Base-by-base conservation (phyloP, 768 basidiomycete genomes). In the Daedaleopsis sinensis region DNA sequence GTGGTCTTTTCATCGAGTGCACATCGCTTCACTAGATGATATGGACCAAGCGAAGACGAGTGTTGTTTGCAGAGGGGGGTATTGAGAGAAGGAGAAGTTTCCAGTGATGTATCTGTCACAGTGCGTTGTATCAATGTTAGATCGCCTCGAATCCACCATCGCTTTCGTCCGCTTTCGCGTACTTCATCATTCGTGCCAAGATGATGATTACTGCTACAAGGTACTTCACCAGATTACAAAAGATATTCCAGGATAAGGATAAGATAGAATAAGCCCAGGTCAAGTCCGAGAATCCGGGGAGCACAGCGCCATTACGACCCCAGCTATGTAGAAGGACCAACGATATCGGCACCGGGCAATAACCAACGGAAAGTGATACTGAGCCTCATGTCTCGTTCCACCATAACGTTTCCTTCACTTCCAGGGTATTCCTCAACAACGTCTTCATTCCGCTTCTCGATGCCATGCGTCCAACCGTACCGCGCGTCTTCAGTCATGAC, bases 351-450 rank as follows among this genome's bases (percentile, higher is more conserved):
- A 0, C 93, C 94, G 18, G 87, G 85, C 16, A 93, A 81, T 64
- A 96, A 75, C 91, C 93, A 94, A 55, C 94, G 81, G 71, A 93
- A 89, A 8, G 94, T 98, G 53, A 96, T 80, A 70, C 93, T 96
- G 65, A 96, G 76, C 56, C 89, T 80, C 35, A 79, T 72, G 5
- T 80, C 80, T 52, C 91, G 78, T 59, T 78, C 73, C 11, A 89
- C 74, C 78, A 83, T 79, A 39, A 63, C 37, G 63, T 57, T n/a
- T 21, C 35, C 18, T 12, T 46, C 24, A 27, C 47, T 59, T 16
- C 57, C 70, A 35, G 59, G 67, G 10, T 67, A 68, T 8, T 52
- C 63, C 69, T 79, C 74, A 18, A 95, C 89, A 57, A 79, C 74
- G 70, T 96, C 94, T 42, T 80, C 78, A 39, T 66, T 75, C 55